Conservation (phyloP, 2,329 filamentous ascomycete species). For the Coniochaeta pulveracea region DNA sequence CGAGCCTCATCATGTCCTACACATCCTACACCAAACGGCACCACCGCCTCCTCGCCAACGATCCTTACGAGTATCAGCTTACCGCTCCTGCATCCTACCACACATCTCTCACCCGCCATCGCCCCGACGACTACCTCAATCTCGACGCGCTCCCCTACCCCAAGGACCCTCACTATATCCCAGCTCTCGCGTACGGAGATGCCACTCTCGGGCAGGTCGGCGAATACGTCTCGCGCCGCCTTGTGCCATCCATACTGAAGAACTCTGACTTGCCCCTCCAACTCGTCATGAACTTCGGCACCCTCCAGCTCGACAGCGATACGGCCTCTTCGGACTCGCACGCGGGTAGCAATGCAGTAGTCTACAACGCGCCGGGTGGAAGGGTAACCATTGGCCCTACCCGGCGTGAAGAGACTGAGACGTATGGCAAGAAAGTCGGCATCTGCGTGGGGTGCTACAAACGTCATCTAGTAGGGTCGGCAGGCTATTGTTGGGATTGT, state of each 20-base stretch:
- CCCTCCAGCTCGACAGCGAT: neutral
- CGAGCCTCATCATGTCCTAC: too few species aligned
- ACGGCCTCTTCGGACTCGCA: neutral
- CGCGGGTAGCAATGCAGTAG: neutral
- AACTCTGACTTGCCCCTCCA: conserved; percentile 8
- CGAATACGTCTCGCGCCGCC: conserved; percentile 4
- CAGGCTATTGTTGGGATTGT: neutral
- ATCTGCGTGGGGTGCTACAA: neutral
- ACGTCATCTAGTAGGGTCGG: neutral
- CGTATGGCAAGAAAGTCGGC: neutral
- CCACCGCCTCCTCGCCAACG: too few species aligned
- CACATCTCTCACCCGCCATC: too few species aligned
- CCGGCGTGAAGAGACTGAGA: neutral
- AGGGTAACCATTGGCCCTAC: neutral
- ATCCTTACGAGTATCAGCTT: too few species aligned
- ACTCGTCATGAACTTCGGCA: conserved; percentile 10
- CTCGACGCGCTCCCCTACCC: too few species aligned
- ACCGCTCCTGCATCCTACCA: too few species aligned
- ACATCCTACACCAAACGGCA: too few species aligned
- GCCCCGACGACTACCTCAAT: too few species aligned
- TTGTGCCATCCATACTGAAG: conserved; percentile 4
- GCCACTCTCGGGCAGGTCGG: neutral
- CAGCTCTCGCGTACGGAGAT: too few species aligned
- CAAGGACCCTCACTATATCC: too few species aligned
- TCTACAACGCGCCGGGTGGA: conserved; percentile 1